phyloP scores from a whole-genome alignment of 148 eudicot genomes.

The Rhododendron simsii region DNA sequence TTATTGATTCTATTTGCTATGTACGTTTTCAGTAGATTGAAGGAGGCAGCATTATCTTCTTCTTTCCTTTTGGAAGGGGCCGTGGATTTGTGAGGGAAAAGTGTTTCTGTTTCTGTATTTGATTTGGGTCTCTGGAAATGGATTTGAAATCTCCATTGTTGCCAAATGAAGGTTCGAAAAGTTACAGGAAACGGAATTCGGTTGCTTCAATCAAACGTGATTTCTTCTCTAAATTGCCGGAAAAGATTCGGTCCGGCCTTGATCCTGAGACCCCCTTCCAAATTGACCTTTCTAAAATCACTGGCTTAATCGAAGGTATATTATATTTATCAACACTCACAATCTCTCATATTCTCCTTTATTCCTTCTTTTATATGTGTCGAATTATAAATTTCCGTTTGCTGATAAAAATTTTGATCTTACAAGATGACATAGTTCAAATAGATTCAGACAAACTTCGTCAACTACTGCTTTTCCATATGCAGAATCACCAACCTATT shows the following conservation, averaged over 20 bases:
- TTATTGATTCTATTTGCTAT: not conserved
- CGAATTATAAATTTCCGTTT: not conserved
- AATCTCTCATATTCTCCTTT: not conserved
- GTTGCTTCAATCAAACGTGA: conserved; percentile 38
- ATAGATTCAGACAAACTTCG: not conserved
- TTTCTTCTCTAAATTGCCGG: conserved; percentile 71
- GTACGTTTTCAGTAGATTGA: not conserved
- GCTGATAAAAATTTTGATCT: not conserved
- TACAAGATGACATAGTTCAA: not conserved
- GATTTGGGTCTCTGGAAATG: conserved; percentile 7
- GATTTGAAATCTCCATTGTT: conserved; percentile 48
- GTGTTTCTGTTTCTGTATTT: not conserved
- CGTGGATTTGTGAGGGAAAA: not conserved
- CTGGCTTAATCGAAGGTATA: conserved; percentile 56
- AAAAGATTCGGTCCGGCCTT: conserved; percentile 47
- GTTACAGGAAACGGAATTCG: conserved; percentile 18
- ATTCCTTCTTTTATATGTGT: not conserved
- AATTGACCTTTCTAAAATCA: conserved; percentile 52
- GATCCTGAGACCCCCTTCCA: conserved; percentile 72
- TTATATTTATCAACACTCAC: not conserved
- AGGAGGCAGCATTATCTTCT: not conserved
- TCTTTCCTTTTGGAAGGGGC: not conserved
- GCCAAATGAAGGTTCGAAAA: conserved; percentile 13
- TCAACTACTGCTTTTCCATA: not conserved
- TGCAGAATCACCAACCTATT: not conserved